Evolutionary conservation across 2,329 filamentous ascomycete genomes (phyloP), one percentile per base, ranked within the genome.

Genomic region (Venturiaceae sp.): DNA sequence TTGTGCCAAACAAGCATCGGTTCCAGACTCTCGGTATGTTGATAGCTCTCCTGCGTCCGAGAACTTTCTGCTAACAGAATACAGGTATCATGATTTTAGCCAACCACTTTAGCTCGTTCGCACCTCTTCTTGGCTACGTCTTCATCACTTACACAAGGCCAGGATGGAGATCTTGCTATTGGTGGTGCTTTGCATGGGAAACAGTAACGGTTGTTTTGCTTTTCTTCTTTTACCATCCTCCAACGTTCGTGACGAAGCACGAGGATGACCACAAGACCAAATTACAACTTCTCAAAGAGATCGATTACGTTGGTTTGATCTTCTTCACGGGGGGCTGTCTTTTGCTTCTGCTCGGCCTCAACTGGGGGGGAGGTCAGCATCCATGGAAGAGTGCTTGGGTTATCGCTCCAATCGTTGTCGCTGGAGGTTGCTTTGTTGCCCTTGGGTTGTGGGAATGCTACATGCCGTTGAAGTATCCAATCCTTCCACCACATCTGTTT

Each of bases 261-360:
- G 58, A 62, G 16, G 60, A 60, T 21, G 67, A 69, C 53, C 59
- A 61, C 16, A 67, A 68, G 60, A 63, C 62, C 1, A 64, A 65
- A 46, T 62, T 60, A 63, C 54, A 68, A 58, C 60, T 69, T 32
- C 54, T 68, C 1, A 60, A 56, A 13, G 66, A 68, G 13, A 67
- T 69, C 33, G 66, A 69, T 58, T 69, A 66, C 65, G 28, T 66
- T 19, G 79, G 79, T 46, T 72, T 77, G 2, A 69, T 75, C 30
- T 65, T 81, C 28, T 77, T 77, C 61, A 74, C 77, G 47, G 65
- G 65, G n/a, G 77, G 77, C 16, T 66, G 79, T 61, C 70, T 78
- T 23, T 53, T 78, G 11, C 19, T 57, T 7, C 21, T 57, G 19
- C n/a, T 37, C 26, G 53, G 30, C 8, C 53, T 56, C 7, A 30